Percentiles rank a stretch among this genome's conserved stretches.
phyloP scores from a whole-genome alignment of 1,284 basidiomycete species.

The Melampsora larici-populina region DNA sequence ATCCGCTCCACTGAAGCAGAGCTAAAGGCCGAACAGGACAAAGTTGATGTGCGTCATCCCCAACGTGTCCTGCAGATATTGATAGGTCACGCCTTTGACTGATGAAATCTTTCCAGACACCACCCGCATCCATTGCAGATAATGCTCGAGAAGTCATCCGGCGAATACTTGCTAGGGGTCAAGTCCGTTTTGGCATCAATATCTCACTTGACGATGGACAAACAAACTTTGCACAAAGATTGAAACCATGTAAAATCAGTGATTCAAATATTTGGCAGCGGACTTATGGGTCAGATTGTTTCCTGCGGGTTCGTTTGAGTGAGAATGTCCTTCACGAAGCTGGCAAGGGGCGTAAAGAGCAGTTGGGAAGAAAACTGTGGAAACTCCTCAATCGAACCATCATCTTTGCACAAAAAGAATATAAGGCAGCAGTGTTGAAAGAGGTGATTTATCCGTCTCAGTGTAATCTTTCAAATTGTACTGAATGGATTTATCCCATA shows the following conservation, averaged over 20 bases:
- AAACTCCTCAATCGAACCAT: conserved; percentile 20
- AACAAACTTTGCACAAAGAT: neutral
- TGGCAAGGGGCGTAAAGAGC: neutral
- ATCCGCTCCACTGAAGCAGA: neutral
- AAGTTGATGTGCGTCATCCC: neutral
- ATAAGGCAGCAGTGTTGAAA: conserved; percentile 29
- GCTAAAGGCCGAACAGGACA: neutral
- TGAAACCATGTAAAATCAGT: neutral
- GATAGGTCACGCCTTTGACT: neutral
- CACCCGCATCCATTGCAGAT: neutral
- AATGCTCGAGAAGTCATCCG: neutral
- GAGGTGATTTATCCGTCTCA: conserved; percentile 9
- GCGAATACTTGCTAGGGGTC: neutral
- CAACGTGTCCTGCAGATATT: no score
- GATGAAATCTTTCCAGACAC: conserved; percentile 9
- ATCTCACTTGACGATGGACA: neutral
- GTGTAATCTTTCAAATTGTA: neutral
- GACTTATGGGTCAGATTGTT: conserved; percentile 39
- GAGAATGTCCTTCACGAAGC: conserved; percentile 3
- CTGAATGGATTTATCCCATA: neutral
- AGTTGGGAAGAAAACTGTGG: conserved; percentile 17
- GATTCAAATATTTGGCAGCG: conserved; percentile 14
- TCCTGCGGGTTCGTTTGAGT: conserved; percentile 10
- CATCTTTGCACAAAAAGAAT: conserved; percentile 2
- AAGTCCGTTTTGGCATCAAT: conserved; percentile 24